These are phyloP conservation scores for Podospora anserina DNA, from an alignment of 495 filamentous ascomycete species.

Conservation along the genomic window DNA sequence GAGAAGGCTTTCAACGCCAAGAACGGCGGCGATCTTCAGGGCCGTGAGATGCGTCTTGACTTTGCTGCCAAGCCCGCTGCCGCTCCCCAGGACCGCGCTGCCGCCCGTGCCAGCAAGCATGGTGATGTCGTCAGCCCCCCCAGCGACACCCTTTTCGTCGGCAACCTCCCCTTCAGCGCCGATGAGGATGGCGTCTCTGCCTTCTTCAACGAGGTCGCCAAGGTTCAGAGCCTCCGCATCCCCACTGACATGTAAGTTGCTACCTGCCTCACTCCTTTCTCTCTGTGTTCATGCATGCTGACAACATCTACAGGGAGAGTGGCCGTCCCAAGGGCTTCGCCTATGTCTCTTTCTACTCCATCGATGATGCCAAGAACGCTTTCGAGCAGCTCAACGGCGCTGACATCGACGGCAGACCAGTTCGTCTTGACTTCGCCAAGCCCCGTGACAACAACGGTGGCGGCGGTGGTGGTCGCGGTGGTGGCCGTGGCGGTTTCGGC, in stretches of 20 bases:
- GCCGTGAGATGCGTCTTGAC: conserved; percentile 84
- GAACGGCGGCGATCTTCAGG: conserved; percentile 77
- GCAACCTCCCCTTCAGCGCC: conserved; percentile 85
- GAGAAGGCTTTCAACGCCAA: conserved; percentile 75
- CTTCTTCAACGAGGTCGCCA: conserved; percentile 68
- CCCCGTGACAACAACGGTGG: conserved; percentile 64
- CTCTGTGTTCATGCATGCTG: conserved; percentile 31
- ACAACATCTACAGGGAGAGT: conserved; percentile 56
- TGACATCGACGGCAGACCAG: conserved; percentile 68
- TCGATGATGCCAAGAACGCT: conserved; percentile 82
- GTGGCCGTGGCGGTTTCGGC: conserved; percentile 46
- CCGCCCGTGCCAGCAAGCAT: conserved; percentile 67
- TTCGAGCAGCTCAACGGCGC: conserved; percentile 71
- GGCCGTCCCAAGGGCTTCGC: conserved; percentile 92
- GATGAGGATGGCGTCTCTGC: conserved; percentile 71
- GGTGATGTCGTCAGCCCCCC: conserved; percentile 74
- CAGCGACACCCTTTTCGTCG: conserved; percentile 87
- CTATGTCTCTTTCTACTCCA: conserved; percentile 78
- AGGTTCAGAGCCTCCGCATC: conserved; percentile 75
- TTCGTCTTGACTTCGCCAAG: conserved; percentile 87
- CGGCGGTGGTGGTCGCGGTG: conserved; percentile 42
- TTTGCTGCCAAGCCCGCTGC: conserved; percentile 70
- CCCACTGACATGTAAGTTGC: conserved; percentile 72
- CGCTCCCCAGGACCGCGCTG: conserved; percentile 54
- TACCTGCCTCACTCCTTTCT: conserved; percentile 12